Evolutionary conservation across 371 early-diverging fungal species (phyloP).

Genomic region (Circinella minor): DNA sequence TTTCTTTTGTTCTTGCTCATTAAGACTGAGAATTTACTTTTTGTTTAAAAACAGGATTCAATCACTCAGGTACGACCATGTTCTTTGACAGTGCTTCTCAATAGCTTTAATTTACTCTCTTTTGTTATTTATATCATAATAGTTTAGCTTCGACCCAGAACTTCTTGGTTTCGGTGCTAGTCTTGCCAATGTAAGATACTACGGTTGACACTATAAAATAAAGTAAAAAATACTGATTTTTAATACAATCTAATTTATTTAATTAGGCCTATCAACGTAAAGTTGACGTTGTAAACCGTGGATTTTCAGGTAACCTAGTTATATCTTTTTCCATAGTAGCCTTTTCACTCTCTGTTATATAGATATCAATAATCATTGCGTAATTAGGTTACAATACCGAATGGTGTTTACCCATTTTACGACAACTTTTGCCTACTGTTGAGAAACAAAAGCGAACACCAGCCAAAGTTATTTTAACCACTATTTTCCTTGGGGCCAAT

Average conservation of each 20-base stretch:
- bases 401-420: conserved; percentile 66
- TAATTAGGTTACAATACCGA: conserved; percentile 74
- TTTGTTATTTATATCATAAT: background rate
- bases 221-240: too few relatives aligned
- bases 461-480: conserved; percentile 60
- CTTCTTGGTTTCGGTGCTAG: conserved; percentile 72
- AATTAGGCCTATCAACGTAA: conserved; percentile 70
- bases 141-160: conserved; percentile 68
- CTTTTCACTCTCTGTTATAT: too few relatives aligned
- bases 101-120: background rate
- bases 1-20: background rate
- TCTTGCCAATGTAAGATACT: conserved; percentile 56
- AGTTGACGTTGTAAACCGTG: conserved; percentile 80
- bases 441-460: conserved; percentile 33
- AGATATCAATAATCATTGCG: background rate
- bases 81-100: background rate
- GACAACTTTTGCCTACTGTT: conserved; percentile 54
- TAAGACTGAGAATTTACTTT: background rate
- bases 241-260: background rate
- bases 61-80: conserved; percentile 66
- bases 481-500: conserved; percentile 86
- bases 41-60: conserved; percentile 67
- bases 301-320: conserved; percentile 64
- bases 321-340: too few relatives aligned
- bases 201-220: background rate